Percentiles rank a stretch among this genome's conserved stretches.
Evolutionary conservation across 768 basidiomycete species (phyloP).

Genomic region (Termitomyces sp.): DNA sequence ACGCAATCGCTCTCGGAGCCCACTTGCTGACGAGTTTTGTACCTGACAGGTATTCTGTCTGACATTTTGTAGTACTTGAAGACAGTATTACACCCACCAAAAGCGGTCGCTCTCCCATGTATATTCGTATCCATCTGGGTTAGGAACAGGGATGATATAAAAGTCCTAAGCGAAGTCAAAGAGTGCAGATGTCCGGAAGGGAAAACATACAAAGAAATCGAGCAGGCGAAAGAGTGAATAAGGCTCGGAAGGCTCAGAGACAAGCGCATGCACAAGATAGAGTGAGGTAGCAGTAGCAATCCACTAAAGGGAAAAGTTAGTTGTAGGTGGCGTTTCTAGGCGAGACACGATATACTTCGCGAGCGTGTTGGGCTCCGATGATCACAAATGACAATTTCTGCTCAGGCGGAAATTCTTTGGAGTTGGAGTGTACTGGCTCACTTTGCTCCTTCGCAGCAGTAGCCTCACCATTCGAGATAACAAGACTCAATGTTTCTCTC

Average conservation of each 20-base stretch:
- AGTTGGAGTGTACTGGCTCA: neutral
- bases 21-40: constrained; percentile 63
- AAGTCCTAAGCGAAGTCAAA: constrained; percentile 38
- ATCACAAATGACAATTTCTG: neutral
- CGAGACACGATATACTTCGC: constrained; percentile 46
- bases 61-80: neutral
- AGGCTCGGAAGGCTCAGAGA: constrained; percentile 40
- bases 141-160: constrained; percentile 60
- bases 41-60: constrained; percentile 28
- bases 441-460: constrained; percentile 1
- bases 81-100: constrained; percentile 33
- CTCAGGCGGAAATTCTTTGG: neutral
- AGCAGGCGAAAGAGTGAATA: constrained; percentile 45
- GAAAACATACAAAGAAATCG: constrained; percentile 40
- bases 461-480: constrained; percentile 31
- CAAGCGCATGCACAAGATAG: constrained; percentile 68
- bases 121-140: constrained; percentile 71
- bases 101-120: constrained; percentile 67
- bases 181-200: neutral
- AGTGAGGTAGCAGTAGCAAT: constrained; percentile 69
- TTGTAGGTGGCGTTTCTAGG: constrained; percentile 3
- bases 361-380: constrained; percentile 55
- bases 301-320: constrained; percentile 45
- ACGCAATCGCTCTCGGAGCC: constrained; percentile 45
- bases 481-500: constrained; percentile 50